A percentile compares a stretch with the other conserved stretches of the same genome.
Conservation (phyloP, 352 stramenopile species). For the Blastocystis sp. region DNA sequence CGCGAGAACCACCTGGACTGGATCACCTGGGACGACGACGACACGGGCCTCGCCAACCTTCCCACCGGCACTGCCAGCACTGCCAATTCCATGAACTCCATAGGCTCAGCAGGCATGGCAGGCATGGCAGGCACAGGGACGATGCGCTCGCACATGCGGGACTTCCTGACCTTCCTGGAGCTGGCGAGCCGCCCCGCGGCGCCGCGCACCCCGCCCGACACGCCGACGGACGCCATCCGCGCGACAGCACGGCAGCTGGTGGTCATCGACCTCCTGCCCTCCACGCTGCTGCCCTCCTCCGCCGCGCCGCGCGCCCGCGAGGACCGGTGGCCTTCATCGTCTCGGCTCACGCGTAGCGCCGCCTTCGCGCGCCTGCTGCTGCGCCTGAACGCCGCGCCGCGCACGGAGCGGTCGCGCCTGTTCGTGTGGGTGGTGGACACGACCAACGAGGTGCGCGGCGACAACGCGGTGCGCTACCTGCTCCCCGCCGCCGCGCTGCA, state of each 20-base stretch:
- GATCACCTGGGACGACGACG: constrained; percentile 25
- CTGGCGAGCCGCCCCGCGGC: background rate
- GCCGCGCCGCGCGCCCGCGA: background rate
- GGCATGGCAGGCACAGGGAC: background rate
- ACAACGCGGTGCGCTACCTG: constrained; percentile 12
- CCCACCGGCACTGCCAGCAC: too few relatives aligned
- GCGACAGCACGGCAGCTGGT: background rate
- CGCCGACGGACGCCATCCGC: constrained; percentile 3
- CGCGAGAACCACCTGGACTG: background rate
- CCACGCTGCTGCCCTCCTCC: background rate
- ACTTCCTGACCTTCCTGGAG: background rate
- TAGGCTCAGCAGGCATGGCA: too few relatives aligned
- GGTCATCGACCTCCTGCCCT: constrained; percentile 44
- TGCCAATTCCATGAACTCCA: background rate
- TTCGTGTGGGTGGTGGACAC: constrained; percentile 57
- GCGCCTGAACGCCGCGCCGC: background rate
- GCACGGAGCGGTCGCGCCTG: background rate
- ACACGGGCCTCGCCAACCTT: too few relatives aligned
- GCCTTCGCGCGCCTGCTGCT: background rate
- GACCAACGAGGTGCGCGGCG: background rate
- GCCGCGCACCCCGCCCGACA: background rate
- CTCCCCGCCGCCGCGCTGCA: background rate
- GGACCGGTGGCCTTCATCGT: background rate
- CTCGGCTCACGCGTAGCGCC: background rate
- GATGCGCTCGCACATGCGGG: background rate